Evolutionary conservation across 768 basidiomycete genomes (phyloP), one percentile per base, ranked within the genome.

Genomic region (Cystofilobasidium capitatum): DNA sequence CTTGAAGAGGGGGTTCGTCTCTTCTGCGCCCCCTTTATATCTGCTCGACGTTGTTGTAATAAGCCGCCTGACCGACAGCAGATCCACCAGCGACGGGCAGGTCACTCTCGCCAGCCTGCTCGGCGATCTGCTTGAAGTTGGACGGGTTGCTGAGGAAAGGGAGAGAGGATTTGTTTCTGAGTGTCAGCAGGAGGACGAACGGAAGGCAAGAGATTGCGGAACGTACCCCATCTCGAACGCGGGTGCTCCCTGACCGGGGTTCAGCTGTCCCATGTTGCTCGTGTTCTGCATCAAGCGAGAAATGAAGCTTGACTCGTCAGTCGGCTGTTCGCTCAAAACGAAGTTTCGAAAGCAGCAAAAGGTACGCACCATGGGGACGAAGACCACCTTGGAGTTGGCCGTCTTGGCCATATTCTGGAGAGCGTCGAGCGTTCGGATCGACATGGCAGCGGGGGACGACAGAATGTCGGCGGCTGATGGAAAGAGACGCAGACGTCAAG

Each of bases 371-470:
- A 61, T 13, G 2, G 45, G n/a, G 22, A 92, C 92, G 73, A 97
- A 96, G 65, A 98, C 83, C 72, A 94, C 91, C 78, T 98, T 98
- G 82, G 83, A 85, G 71, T 82, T 81, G n/a, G 88, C 84, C 20
- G 84, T 85, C 78, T 89, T 88, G 58, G 93, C 89, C 93, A 98
- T 98, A 74, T 85, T 82, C 82, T 96, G 91, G 71, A 97, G 83
- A 58, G 92, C 90, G 78, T 99, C 94, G 70, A 98, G 83, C 76
- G 97, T 94, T 69, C 94, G 83, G 76, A 97, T 97, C 78, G 96
- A 92, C 91, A 97, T 96, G 64, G 94, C 94, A 26, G 94, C 93
- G 12, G 91, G 91, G 14, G 86, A 89, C 26, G 91, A 90, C 73
- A 91, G 80, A 73, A 94, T 96, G 78, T 96, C 92, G 62, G 92